Conservation (phyloP, 2,329 filamentous ascomycete species). For the Akanthomyces lecanii region DNA sequence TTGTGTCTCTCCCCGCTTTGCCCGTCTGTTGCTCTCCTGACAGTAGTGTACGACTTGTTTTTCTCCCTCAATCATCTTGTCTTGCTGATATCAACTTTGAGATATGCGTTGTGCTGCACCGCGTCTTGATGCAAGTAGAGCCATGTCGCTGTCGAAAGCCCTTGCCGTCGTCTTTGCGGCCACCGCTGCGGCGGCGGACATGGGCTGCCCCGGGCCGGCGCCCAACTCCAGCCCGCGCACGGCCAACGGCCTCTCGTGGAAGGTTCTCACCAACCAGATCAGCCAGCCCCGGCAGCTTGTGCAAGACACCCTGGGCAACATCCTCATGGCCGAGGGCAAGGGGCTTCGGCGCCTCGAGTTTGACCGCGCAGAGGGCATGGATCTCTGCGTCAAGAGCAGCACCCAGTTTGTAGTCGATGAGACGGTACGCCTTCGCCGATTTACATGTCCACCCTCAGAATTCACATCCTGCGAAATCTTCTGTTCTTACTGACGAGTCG, state of each 20-base stretch:
- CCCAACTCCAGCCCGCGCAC: not conserved
- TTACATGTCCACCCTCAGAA: too few relatives aligned
- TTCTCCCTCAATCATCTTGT: too few relatives aligned
- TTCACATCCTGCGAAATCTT: not conserved
- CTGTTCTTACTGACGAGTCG: not conserved
- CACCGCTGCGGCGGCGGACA: not conserved
- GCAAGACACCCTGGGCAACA: not conserved
- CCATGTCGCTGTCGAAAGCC: too few relatives aligned
- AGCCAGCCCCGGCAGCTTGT: not conserved
- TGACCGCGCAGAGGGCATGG: not conserved
- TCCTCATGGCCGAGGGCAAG: not conserved
- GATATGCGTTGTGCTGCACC: too few relatives aligned
- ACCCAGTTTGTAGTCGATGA: not conserved
- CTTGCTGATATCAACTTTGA: too few relatives aligned
- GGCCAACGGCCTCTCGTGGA: not conserved
- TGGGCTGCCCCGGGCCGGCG: slow-evolving; percentile 2
- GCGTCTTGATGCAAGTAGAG: too few relatives aligned
- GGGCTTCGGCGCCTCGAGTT: not conserved
- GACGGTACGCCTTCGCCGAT: not conserved
- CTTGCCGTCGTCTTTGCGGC: too few relatives aligned
- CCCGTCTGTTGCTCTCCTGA: not conserved
- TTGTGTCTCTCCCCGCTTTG: not conserved
- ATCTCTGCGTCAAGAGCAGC: slow-evolving; percentile 5
- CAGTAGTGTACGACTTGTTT: too few relatives aligned
- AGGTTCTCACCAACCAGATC: not conserved